Evolutionary conservation across 73 alveolate genomes (phyloP).

Genomic region (Symbiodinium pilosum): DNA sequence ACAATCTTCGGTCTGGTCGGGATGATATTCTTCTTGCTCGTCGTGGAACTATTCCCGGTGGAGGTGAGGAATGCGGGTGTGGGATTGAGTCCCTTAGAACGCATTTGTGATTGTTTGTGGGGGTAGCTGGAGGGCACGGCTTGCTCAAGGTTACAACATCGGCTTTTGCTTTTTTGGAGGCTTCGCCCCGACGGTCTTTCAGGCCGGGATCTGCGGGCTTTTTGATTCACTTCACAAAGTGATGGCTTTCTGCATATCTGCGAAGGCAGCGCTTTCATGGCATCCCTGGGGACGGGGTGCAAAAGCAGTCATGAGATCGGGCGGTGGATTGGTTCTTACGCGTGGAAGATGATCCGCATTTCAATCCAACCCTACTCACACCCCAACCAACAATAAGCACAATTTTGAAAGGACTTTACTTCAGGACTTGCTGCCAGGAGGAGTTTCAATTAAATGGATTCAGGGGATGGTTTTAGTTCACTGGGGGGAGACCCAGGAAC

Average conservation of each 20-base stretch:
- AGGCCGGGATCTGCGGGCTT: background rate
- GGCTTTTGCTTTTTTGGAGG: slow-evolving; percentile 80
- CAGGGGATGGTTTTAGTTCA: no score
- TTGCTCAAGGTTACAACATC: slow-evolving; percentile 45
- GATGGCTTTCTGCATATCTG: background rate
- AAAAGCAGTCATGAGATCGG: no score
- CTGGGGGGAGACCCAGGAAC: no score
- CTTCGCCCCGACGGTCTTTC: slow-evolving; percentile 72
- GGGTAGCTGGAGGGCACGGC: no score
- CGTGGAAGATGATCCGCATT: no score
- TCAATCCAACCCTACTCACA: no score
- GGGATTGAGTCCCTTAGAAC: slow-evolving; percentile 9
- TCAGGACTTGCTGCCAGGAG: no score
- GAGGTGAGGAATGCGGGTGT: slow-evolving; percentile 66
- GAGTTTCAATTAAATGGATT: no score
- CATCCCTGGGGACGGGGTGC: background rate
- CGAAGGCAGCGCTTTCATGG: background rate
- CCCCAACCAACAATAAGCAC: no score
- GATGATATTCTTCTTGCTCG: slow-evolving; percentile 40
- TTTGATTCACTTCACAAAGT: background rate
- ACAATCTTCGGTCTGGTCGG: slow-evolving; percentile 16
- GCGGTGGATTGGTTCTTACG: no score
- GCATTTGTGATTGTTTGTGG: background rate
- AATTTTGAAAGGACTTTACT: no score
- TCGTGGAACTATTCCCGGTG: slow-evolving; percentile 69